Percentiles rank a stretch among this genome's conserved stretches.
Conservation (phyloP, 2,329 filamentous ascomycete genomes). For the Botryotinia globosa region DNA sequence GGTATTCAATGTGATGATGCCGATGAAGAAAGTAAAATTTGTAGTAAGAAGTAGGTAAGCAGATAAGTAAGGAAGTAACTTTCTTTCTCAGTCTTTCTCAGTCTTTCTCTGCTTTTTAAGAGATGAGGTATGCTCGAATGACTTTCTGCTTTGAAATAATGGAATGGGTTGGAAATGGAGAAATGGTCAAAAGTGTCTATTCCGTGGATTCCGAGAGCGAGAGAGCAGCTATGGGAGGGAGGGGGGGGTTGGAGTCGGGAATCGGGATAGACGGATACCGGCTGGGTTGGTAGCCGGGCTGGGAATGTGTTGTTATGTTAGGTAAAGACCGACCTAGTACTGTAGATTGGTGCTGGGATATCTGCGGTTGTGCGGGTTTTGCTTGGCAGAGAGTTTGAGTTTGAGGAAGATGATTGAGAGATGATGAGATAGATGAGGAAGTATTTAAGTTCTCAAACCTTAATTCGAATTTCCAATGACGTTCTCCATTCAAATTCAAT, state of each 20-base stretch:
- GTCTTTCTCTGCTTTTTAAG: neutral
- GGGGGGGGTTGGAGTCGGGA: neutral
- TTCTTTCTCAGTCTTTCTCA: neutral
- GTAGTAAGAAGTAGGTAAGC: neutral
- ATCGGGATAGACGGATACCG: neutral
- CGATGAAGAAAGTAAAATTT: neutral
- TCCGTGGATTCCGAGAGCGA: slow-evolving; percentile 1
- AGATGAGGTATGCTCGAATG: neutral
- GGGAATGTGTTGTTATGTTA: neutral
- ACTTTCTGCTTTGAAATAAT: neutral
- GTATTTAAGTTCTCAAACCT: neutral
- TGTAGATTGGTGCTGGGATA: neutral
- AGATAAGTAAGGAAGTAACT: neutral
- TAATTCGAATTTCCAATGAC: neutral
- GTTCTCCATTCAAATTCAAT: neutral
- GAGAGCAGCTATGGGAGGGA: neutral
- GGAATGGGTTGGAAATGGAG: neutral
- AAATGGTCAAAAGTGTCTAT: neutral
- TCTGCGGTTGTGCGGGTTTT: neutral
- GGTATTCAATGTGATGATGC: neutral
- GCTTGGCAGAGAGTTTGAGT: neutral
- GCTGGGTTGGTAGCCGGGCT: neutral
- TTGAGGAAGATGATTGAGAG: neutral
- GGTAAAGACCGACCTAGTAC: too few relatives aligned
- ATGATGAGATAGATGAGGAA: neutral